Evolutionary conservation across 768 basidiomycete genomes (phyloP).

Genomic region (Tricholoma terreum): DNA sequence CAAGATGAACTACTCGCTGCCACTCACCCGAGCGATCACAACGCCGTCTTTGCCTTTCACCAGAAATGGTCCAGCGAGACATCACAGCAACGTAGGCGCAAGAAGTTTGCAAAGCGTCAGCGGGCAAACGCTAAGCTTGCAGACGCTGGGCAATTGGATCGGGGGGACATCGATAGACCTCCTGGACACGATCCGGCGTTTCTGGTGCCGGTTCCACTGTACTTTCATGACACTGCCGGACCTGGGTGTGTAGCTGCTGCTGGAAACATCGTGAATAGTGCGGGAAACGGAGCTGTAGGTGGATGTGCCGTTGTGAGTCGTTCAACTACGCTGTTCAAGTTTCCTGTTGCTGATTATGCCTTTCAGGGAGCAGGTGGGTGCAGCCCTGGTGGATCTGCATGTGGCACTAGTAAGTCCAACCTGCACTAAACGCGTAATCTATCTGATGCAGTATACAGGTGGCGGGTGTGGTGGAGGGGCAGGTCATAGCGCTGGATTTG

Average conservation of each 20-base stretch:
- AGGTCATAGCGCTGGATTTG: background rate
- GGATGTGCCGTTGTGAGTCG: conserved; percentile 24
- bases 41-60: conserved; percentile 2
- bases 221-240: no score
- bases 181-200: conserved; percentile 32
- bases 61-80: background rate
- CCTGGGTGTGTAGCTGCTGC: background rate
- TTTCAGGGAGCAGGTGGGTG: background rate
- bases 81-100: background rate
- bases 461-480: background rate
- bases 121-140: conserved; percentile 19
- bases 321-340: background rate
- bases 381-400: background rate
- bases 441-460: background rate
- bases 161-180: conserved; percentile 7
- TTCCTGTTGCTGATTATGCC: background rate
- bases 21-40: conserved; percentile 45
- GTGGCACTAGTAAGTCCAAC: background rate
- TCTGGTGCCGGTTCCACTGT: conserved; percentile 23
- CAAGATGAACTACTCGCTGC: conserved; percentile 38
- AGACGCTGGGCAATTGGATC: conserved; percentile 18
- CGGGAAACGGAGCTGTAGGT: conserved; percentile 20
- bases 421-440: background rate
- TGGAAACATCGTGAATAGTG: background rate
- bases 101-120: background rate